Percentiles rank a stretch among this genome's conserved stretches.
These are phyloP conservation scores for Candida maesae DNA, from an alignment of 805 yeast species.

Conservation along the genomic window DNA sequence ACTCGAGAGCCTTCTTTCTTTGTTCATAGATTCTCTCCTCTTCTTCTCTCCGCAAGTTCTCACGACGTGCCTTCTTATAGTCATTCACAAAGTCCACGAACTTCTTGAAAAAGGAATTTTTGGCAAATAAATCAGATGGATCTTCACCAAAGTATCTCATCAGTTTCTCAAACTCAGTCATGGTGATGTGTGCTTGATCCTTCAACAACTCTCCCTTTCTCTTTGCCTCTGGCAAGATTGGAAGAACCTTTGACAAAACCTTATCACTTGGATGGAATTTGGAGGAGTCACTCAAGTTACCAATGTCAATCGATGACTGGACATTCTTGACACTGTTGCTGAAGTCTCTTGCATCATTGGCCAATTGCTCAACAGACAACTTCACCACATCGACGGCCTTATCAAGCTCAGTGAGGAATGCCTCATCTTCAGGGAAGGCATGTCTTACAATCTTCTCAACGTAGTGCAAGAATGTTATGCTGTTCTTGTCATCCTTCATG, in stretches of 20 bases:
- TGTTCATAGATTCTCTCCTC: constrained; percentile 62
- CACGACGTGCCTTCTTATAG: constrained; percentile 61
- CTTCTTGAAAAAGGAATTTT: constrained; percentile 58
- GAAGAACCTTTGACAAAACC: constrained; percentile 49
- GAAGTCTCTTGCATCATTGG: constrained; percentile 55
- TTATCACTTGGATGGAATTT: constrained; percentile 66
- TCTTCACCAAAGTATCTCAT: constrained; percentile 76
- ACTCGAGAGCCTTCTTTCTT: constrained; percentile 54
- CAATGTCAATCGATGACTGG: constrained; percentile 51
- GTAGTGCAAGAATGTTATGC: constrained; percentile 69
- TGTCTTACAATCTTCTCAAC: constrained; percentile 65
- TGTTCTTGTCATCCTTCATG: constrained; percentile 63
- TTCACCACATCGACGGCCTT: constrained; percentile 53
- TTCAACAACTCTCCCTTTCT: constrained; percentile 46
- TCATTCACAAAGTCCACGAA: constrained; percentile 57
- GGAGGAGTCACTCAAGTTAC: constrained; percentile 59
- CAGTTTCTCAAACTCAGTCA: constrained; percentile 49
- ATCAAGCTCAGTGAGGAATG: constrained; percentile 56
- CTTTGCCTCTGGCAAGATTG: constrained; percentile 51
- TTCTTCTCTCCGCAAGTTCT: constrained; percentile 65
- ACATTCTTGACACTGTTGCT: constrained; percentile 47
- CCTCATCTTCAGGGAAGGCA: constrained; percentile 61
- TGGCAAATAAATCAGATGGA: constrained; percentile 45
- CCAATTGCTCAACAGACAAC: constrained; percentile 58
- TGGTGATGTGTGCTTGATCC: constrained; percentile 48